Evolutionary conservation across 768 basidiomycete species (phyloP).

Genomic region (Leccinum fibrillosum): DNA sequence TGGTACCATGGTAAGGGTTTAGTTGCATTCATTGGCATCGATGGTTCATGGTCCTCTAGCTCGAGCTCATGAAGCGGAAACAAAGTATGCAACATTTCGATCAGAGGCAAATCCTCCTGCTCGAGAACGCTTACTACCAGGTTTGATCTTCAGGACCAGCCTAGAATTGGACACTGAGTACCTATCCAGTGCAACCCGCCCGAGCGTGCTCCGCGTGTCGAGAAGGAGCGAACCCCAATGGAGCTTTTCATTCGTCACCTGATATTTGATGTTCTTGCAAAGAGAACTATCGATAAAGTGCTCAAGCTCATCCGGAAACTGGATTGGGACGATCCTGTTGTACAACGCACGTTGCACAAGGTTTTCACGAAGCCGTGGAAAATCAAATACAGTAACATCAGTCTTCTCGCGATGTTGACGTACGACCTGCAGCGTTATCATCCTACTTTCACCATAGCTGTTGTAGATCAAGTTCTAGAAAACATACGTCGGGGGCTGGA

Average conservation of each 20-base stretch:
- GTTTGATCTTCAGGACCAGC: slow-evolving; percentile 35
- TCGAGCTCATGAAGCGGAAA: slow-evolving; percentile 94
- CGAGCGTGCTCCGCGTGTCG: slow-evolving; percentile 80
- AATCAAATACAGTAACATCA: slow-evolving; percentile 87
- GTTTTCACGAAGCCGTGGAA: slow-evolving; percentile 99
- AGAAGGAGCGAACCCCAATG: slow-evolving; percentile 81
- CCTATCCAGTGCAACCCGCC: slow-evolving; percentile 86
- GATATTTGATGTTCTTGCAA: slow-evolving; percentile 89
- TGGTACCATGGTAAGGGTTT: slow-evolving; percentile 68
- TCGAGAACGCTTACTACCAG: slow-evolving; percentile 99
- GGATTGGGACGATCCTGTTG: slow-evolving; percentile 81
- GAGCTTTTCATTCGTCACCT: slow-evolving; percentile 95
- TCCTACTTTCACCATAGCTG: slow-evolving; percentile 79
- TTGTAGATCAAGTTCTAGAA: slow-evolving; percentile 94
- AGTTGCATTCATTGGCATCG: neutral
- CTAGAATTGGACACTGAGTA: slow-evolving; percentile 9
- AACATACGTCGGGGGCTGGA: slow-evolving; percentile 89
- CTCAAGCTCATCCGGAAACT: slow-evolving; percentile 89
- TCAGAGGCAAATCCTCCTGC: slow-evolving; percentile 78
- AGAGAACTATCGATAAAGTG: slow-evolving; percentile 95
- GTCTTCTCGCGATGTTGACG: slow-evolving; percentile 88
- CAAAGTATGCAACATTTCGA: slow-evolving; percentile 93
- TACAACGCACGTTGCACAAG: slow-evolving; percentile 69
- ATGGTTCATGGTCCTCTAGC: slow-evolving; percentile 41
- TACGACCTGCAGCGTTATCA: slow-evolving; percentile 94